Base-by-base conservation (phyloP, 108 stramenopile genomes). In the Cylindrotheca closterium region DNA sequence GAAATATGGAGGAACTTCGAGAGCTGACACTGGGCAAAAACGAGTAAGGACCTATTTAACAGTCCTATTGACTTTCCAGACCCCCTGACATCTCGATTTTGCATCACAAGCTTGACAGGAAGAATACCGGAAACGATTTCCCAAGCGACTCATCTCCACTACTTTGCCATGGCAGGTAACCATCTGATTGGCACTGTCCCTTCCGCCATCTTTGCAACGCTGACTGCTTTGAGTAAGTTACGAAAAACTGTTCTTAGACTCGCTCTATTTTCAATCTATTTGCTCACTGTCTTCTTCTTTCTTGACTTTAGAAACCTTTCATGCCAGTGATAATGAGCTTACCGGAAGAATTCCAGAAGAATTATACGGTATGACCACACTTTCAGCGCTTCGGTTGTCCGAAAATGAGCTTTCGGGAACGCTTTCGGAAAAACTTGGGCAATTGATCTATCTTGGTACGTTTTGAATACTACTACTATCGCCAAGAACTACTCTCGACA, bases 71-170 rank as follows among this genome's bases (percentile, higher is more conserved):
- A n/a, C n/a, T n/a, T n/a, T n/a, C n/a, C n/a, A n/a, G n/a, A n/a
- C n/a, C n/a, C n/a, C n/a, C n/a, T n/a, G n/a, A n/a, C n/a, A n/a
- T n/a, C n/a, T n/a, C n/a, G n/a, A n/a, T n/a, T n/a, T n/a, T n/a
- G n/a, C n/a, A n/a, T n/a, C n/a, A n/a, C n/a, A n/a, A 18, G 65
- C 1, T 12, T 82, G 0, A 37, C 47, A 22, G 81, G 81, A 17
- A 45, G 58, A 4, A 63, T 82, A 3, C 81, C 81, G 29, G 47
- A 54, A 10, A 51, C 31, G 0, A 65, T 82, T 24, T 77, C 74
- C 17, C 47, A 48, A 18, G 68, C 79, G 42, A 31, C 51, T 7
- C 34, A 63, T 49, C 55, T 83, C 0, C 61, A 55, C 19, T 65
- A 70, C 34, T 54, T 87, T 25, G 76, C 78, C 34, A 34, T 69